A percentile compares a stretch with the other conserved stretches of the same genome.
Evolutionary conservation across 2,329 filamentous ascomycete species (phyloP).

Genomic region (Aspergillus amoenus): DNA sequence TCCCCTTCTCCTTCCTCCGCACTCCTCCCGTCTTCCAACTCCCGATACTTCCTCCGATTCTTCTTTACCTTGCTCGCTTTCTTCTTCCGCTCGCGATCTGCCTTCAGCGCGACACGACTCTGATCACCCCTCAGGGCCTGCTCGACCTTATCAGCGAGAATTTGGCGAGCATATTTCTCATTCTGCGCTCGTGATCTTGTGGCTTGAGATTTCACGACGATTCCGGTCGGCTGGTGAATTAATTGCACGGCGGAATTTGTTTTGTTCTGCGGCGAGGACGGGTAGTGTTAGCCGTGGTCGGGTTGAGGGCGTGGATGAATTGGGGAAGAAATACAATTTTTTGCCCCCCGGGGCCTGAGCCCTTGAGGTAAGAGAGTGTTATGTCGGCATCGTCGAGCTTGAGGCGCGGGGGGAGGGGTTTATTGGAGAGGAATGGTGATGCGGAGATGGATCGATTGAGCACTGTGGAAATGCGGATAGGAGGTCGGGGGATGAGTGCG

Average conservation of each 20-base stretch:
- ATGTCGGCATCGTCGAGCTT: constrained; percentile 76
- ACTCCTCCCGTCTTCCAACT: constrained; percentile 29
- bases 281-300: not conserved
- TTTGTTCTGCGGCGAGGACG: constrained; percentile 69
- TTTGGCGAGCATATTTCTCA: constrained; percentile 74
- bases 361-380: constrained; percentile 82
- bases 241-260: constrained; percentile 93
- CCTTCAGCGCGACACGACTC: constrained; percentile 78
- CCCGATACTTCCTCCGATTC: constrained; percentile 45
- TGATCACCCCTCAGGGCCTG: constrained; percentile 70
- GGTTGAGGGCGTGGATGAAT: not conserved
- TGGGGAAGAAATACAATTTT: constrained; percentile 66
- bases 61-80: constrained; percentile 48
- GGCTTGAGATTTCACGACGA: constrained; percentile 91
- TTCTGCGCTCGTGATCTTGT: constrained; percentile 87
- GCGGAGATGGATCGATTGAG: constrained; percentile 23
- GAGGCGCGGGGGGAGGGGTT: constrained; percentile 73
- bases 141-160: constrained; percentile 78
- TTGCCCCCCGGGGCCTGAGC: constrained; percentile 88
- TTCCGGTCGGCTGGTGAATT: constrained; percentile 82
- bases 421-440: constrained; percentile 35
- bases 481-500: not conserved
- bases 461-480: not conserved
- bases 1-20: constrained; percentile 11
- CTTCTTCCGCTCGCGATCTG: constrained; percentile 69